These are phyloP conservation scores for Neobulgaria alba DNA, from an alignment of 2,329 filamentous ascomycete genomes.

Conservation along the genomic window DNA sequence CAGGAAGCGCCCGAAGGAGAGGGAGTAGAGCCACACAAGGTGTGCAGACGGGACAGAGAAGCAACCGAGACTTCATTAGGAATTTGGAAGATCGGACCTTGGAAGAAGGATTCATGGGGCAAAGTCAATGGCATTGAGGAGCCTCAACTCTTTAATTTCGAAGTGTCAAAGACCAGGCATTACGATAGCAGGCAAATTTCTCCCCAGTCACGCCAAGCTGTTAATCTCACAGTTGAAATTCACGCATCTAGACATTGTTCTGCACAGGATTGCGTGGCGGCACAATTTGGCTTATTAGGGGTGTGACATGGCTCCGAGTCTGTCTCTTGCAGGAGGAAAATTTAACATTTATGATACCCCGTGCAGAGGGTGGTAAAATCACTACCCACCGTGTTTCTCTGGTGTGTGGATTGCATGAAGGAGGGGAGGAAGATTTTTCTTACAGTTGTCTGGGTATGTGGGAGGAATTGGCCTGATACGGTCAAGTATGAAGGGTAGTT, in stretches of 20 bases:
- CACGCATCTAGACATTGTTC: not conserved
- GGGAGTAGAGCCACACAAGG: slow-evolving; percentile 63
- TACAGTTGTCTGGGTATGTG: too few species aligned
- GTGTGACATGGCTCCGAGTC: not conserved
- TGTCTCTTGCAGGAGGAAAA: slow-evolving; percentile 1
- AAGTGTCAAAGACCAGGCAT: slow-evolving; percentile 10
- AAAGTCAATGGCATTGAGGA: slow-evolving; percentile 58
- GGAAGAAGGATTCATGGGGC: slow-evolving; percentile 81
- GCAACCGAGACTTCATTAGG: slow-evolving; percentile 83
- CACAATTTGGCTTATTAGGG: not conserved
- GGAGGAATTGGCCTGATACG: too few species aligned
- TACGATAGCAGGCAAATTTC: slow-evolving; percentile 10
- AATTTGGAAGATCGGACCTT: slow-evolving; percentile 90
- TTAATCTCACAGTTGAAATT: slow-evolving; percentile 3
- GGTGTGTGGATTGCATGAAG: too few species aligned
- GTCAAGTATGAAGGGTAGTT: too few species aligned
- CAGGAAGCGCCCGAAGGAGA: slow-evolving; percentile 56
- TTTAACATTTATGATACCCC: slow-evolving; percentile 1
- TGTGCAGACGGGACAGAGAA: slow-evolving; percentile 42
- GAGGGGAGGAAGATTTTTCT: too few species aligned
- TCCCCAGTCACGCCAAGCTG: slow-evolving; percentile 7
- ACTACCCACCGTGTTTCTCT: too few species aligned
- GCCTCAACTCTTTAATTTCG: slow-evolving; percentile 1
- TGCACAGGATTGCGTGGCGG: not conserved
- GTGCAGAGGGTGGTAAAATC: not conserved